Percentiles rank a stretch among this genome's conserved stretches.
phyloP scores from a whole-genome alignment of 1,284 basidiomycete genomes.

The Cutaneotrichosporon sp. region DNA sequence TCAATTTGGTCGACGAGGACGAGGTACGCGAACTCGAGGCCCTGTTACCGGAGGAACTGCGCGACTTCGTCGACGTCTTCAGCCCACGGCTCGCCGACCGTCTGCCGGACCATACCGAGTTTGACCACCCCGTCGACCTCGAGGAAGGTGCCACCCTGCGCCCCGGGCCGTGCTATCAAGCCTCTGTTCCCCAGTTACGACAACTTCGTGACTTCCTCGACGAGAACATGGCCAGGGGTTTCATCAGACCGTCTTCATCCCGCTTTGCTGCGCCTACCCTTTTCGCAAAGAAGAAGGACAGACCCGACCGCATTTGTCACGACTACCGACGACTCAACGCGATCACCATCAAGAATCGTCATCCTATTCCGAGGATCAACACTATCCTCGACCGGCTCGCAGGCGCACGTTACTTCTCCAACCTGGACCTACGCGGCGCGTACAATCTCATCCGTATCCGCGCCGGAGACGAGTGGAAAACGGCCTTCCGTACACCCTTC shows the following conservation, averaged over 20 bases:
- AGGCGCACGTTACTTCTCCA: slow-evolving; percentile 43
- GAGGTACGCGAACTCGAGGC: neutral
- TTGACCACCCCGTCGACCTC: slow-evolving; percentile 29
- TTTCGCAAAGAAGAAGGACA: slow-evolving; percentile 60
- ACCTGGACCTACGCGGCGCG: slow-evolving; percentile 41
- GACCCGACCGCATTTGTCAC: too few species aligned
- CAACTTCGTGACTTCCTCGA: slow-evolving; percentile 50
- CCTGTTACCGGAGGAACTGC: slow-evolving; percentile 26
- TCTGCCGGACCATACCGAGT: slow-evolving; percentile 39
- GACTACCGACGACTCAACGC: slow-evolving; percentile 47
- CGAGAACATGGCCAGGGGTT: slow-evolving; percentile 50
- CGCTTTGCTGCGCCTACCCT: slow-evolving; percentile 53
- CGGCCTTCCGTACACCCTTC: slow-evolving; percentile 46
- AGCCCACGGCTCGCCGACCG: slow-evolving; percentile 31
- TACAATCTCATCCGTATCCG: slow-evolving; percentile 45
- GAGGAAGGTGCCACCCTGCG: neutral
- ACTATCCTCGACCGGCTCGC: slow-evolving; percentile 45
- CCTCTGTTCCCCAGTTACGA: too few species aligned
- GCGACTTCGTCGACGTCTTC: slow-evolving; percentile 39
- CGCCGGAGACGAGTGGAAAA: slow-evolving; percentile 48
- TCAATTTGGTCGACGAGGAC: too few species aligned
- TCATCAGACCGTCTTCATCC: slow-evolving; percentile 42
- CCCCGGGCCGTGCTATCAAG: slow-evolving; percentile 25
- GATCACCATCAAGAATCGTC: slow-evolving; percentile 51
- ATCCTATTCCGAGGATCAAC: slow-evolving; percentile 30